phyloP scores from a whole-genome alignment of 805 yeast species.

The Ogataea paraovalis region DNA sequence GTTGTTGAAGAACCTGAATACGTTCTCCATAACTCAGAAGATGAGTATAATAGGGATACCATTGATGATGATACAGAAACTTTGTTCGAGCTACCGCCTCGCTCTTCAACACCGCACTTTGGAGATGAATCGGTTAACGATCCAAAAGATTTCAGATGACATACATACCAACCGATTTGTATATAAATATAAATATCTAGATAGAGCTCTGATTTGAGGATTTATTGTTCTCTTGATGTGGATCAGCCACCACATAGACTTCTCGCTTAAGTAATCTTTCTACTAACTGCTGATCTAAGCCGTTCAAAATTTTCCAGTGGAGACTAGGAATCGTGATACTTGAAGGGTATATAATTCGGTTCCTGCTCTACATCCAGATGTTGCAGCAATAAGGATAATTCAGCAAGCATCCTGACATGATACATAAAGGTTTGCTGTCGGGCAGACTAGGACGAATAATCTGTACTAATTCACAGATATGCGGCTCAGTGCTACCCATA shows the following conservation, averaged over 20 bases:
- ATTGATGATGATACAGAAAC: slow-evolving; percentile 17
- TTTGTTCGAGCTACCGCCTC: slow-evolving; percentile 13
- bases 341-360: too few relatives aligned
- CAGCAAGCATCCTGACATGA: too few relatives aligned
- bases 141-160: not conserved
- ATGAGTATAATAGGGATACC: slow-evolving; percentile 11
- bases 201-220: too few relatives aligned
- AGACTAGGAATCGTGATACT: not conserved
- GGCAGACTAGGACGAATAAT: not conserved
- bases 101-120: not conserved
- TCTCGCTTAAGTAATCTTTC: too few relatives aligned
- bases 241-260: too few relatives aligned
- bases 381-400: too few relatives aligned
- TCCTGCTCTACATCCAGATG: too few relatives aligned
- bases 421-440: not conserved
- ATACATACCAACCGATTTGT: too few relatives aligned
- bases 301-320: not conserved
- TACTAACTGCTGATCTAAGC: not conserved
- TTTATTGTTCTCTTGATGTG: too few relatives aligned
- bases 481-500: not conserved
- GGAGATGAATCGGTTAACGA: not conserved
- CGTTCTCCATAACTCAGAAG: slow-evolving; percentile 6
- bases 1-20: slow-evolving; percentile 13
- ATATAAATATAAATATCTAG: too few relatives aligned
- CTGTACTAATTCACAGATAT: not conserved